Base-by-base conservation (phyloP, 2,329 filamentous ascomycete genomes). In the Ophiostoma novo-ulmi region DNA sequence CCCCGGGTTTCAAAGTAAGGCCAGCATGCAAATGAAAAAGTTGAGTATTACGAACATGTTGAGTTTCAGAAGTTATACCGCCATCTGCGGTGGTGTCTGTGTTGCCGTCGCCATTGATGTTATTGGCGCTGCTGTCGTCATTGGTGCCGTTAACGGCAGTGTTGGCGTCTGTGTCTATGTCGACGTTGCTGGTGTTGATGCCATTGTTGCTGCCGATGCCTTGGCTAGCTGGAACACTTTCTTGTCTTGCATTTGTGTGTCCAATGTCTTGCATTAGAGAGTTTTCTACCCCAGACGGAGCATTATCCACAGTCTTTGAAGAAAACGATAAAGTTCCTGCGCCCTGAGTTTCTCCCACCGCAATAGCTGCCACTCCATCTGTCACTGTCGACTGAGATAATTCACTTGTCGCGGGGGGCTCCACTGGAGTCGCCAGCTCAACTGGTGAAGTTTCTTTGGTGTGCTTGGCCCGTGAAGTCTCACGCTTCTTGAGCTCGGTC, bases 401-500 rank as follows among this genome's bases (percentile, higher is more conserved):
- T 1, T 61, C 39, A 38, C 48, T 31, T 6, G 68, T 20, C 26
- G 48, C 70, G 20, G 64, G 26, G 6, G 80, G 77, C 69, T 85
- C 84, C 61, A 81, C 77, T 2, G 84, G 81, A 0, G 78, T 76
- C 35, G 80, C 80, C 64, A 69, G 35, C 35, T 63, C 67, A 39
- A 76, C 74, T 4, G 82, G 80, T 2, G 80, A 76, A 41, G 79
- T 80, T 44, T 78, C 81, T 69, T 81, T 81, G 3, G 77, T 73
- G 71, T 86, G 81, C 74, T 85, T 87, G 0, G 83, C 80, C 64
- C 86, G 84, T 63, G 83, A 84, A 68, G 88, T 86, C 76, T 94
- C 91, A 73, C 91, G 87, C 80, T 96, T 97, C 84, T 96, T 97
- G 79, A 97, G 91, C 75, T 93, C 91, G 0, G 91, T 97, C 76